These are phyloP conservation scores for Pseudozyma flocculosa DNA, from an alignment of 1,284 basidiomycete genomes.

Conservation along the genomic window DNA sequence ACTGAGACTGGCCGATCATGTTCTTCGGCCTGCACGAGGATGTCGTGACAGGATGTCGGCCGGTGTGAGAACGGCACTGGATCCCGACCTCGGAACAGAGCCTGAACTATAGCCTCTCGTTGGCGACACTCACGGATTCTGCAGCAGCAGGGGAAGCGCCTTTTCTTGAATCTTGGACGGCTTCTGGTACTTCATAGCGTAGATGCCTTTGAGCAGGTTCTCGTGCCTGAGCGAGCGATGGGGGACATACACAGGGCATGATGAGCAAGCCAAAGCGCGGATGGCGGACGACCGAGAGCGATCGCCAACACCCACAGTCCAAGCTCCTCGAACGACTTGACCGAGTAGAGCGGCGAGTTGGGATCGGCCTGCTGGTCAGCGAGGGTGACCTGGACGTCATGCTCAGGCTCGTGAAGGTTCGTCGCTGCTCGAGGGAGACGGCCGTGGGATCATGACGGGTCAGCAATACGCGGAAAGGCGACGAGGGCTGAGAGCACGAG, in stretches of 20 bases:
- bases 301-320: constrained; percentile 19
- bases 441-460: neutral
- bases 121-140: constrained; percentile 72
- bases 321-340: constrained; percentile 81
- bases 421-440: constrained; percentile 10
- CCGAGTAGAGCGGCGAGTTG: constrained; percentile 90
- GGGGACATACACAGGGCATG: no score
- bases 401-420: constrained; percentile 42
- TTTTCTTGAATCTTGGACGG: constrained; percentile 99
- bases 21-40: constrained; percentile 73
- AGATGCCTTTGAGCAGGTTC: constrained; percentile 93
- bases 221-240: no score
- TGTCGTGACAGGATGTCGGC: no score
- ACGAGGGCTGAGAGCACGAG: no score
- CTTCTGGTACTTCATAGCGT: constrained; percentile 93
- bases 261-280: no score
- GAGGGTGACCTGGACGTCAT: constrained; percentile 78
- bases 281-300: no score
- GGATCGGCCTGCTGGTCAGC: constrained; percentile 96
- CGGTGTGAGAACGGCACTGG: no score
- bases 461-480: neutral
- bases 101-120: neutral
- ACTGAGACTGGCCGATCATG: constrained; percentile 99
- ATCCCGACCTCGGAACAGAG: no score
- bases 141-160: constrained; percentile 84